Evolutionary conservation across 768 basidiomycete species (phyloP).

Genomic region (Boletus rex-veris): DNA sequence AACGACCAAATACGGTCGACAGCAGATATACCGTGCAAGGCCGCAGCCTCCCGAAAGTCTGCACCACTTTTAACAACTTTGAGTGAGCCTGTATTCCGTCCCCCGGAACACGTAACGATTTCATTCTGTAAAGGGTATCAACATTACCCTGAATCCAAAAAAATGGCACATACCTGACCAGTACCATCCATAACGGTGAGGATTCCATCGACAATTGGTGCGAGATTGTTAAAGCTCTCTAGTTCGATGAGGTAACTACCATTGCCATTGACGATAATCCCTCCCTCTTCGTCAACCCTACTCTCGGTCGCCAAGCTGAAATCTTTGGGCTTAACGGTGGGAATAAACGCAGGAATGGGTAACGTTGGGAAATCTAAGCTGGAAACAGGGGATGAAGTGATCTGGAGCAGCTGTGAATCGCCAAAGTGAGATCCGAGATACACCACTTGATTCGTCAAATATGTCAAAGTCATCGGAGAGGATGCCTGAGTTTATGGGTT

Average conservation of each 20-base stretch:
- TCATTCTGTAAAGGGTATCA: constrained; percentile 47
- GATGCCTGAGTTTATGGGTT: constrained; percentile 49
- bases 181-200: constrained; percentile 68
- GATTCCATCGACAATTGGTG: constrained; percentile 79
- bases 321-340: constrained; percentile 36
- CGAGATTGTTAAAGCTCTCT: constrained; percentile 70
- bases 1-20: constrained; percentile 65
- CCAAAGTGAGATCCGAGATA: constrained; percentile 82
- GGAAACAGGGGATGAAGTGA: constrained; percentile 46
- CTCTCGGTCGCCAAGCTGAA: constrained; percentile 41
- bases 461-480: constrained; percentile 65
- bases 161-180: constrained; percentile 51
- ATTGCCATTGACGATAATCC: constrained; percentile 46
- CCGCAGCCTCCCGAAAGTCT: constrained; percentile 65
- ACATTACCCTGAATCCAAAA: neutral
- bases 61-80: constrained; percentile 80
- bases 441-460: constrained; percentile 64
- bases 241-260: constrained; percentile 62
- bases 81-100: constrained; percentile 69
- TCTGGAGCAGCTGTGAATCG: constrained; percentile 71
- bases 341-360: constrained; percentile 48
- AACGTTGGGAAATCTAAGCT: constrained; percentile 43
- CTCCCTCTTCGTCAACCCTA: constrained; percentile 30
- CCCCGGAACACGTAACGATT: constrained; percentile 85
- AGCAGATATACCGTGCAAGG: constrained; percentile 52